Percentiles rank a stretch among this genome's conserved stretches.
These are phyloP conservation scores for Chiua sp. DNA, from an alignment of 1,284 basidiomycete genomes.

Conservation along the genomic window DNA sequence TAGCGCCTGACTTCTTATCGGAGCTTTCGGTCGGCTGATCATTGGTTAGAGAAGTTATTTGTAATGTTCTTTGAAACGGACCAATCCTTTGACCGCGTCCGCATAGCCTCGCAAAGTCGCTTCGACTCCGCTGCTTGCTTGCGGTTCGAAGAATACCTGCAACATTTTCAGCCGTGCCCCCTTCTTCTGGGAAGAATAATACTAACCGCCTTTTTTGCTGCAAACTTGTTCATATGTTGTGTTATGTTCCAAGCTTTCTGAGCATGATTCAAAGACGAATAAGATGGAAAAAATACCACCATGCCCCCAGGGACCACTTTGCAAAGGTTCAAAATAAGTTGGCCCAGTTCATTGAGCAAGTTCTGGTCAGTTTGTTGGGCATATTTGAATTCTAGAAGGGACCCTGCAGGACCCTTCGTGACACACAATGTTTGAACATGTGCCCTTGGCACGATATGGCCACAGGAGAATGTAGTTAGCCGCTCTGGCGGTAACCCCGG, in stretches of 20 bases:
- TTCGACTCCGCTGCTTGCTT: slow-evolving; percentile 79
- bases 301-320: slow-evolving; percentile 86
- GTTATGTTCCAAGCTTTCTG: slow-evolving; percentile 71
- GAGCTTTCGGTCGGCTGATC: slow-evolving; percentile 24
- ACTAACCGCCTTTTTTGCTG: slow-evolving; percentile 71
- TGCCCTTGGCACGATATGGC: slow-evolving; percentile 87
- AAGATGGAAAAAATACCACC: slow-evolving; percentile 95
- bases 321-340: slow-evolving; percentile 80
- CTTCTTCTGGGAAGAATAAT: background rate
- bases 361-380: slow-evolving; percentile 73
- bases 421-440: slow-evolving; percentile 86
- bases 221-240: slow-evolving; percentile 67
- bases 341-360: slow-evolving; percentile 84
- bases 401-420: slow-evolving; percentile 77
- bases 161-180: background rate
- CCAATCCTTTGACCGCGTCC: slow-evolving; percentile 52
- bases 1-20: slow-evolving; percentile 61
- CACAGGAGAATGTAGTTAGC: slow-evolving; percentile 86
- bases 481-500: slow-evolving; percentile 64
- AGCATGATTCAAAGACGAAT: slow-evolving; percentile 78
- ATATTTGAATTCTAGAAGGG: slow-evolving; percentile 85
- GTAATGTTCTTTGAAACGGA: slow-evolving; percentile 28
- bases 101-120: slow-evolving; percentile 80
- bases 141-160: slow-evolving; percentile 91
- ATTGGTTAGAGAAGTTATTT: background rate